phyloP scores from a whole-genome alignment of 768 basidiomycete species.

The Boletus reticuloceps region DNA sequence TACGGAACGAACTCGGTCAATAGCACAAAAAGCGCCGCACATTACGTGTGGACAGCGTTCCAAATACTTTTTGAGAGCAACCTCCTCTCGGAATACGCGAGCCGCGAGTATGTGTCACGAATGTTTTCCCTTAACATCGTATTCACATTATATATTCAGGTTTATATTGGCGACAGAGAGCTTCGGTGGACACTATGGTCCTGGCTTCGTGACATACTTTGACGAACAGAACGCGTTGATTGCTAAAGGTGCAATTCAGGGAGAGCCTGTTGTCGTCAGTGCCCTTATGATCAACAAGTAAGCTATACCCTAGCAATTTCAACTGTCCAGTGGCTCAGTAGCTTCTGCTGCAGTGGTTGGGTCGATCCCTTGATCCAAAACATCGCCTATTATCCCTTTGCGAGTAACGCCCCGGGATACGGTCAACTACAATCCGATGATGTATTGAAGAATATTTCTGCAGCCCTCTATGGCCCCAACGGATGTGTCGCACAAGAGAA shows the following conservation, averaged over 20 bases:
- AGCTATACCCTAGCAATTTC: not conserved
- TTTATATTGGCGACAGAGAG: slow-evolving; percentile 66
- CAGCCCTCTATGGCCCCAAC: slow-evolving; percentile 43
- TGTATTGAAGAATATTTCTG: slow-evolving; percentile 46
- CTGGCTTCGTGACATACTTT: slow-evolving; percentile 62
- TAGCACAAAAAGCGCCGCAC: slow-evolving; percentile 46
- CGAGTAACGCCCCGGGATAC: slow-evolving; percentile 62
- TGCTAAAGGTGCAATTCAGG: slow-evolving; percentile 39
- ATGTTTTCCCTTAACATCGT: not conserved
- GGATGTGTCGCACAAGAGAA: slow-evolving; percentile 56
- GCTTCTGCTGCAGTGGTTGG: slow-evolving; percentile 48
- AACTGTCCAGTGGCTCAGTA: not conserved
- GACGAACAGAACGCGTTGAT: slow-evolving; percentile 60
- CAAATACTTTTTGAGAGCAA: slow-evolving; percentile 60
- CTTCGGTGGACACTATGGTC: slow-evolving; percentile 68
- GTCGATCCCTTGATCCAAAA: slow-evolving; percentile 64
- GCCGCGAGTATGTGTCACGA: slow-evolving; percentile 46
- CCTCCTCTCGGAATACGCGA: slow-evolving; percentile 48
- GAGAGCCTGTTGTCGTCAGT: slow-evolving; percentile 51
- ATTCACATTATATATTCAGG: slow-evolving; percentile 27
- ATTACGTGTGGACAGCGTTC: slow-evolving; percentile 61
- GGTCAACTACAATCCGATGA: slow-evolving; percentile 53
- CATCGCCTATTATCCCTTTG: slow-evolving; percentile 58
- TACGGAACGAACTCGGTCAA: slow-evolving; percentile 57
- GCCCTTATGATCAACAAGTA: slow-evolving; percentile 68